Evolutionary conservation across 176 grass and related monocot genomes (phyloP).

Genomic region (Thalia dealbata): DNA sequence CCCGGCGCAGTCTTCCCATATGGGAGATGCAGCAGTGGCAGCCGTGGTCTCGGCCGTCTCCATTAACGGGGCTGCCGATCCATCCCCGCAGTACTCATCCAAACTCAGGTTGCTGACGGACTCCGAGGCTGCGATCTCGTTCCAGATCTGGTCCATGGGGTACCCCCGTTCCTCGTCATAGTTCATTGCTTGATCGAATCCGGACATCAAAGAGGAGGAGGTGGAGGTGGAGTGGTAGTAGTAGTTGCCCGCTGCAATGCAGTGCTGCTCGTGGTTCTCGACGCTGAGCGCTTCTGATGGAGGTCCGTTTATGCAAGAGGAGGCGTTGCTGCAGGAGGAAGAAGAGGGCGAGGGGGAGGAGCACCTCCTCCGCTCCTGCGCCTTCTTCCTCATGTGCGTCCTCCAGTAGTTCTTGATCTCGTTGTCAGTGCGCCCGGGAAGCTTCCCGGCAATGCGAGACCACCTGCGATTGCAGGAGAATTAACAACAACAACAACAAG

Average conservation of each 20-base stretch:
- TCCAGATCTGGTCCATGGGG: conserved; percentile 76
- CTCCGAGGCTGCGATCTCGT: conserved; percentile 52
- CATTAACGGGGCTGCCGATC: neutral
- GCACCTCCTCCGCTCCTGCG: conserved; percentile 36
- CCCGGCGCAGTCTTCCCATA: conserved; percentile 56
- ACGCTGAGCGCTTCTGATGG: neutral
- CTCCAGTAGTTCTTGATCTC: conserved; percentile 99
- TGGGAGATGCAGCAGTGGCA: conserved; percentile 45
- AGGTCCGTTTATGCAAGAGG: conserved; percentile 12
- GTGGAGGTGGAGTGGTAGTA: no score
- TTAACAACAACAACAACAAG: conserved; percentile 2
- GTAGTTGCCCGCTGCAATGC: neutral
- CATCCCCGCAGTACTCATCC: conserved; percentile 24
- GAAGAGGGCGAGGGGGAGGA: conserved; percentile 17
- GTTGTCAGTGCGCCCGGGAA: conserved; percentile 93
- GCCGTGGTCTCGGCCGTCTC: no score
- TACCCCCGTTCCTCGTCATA: conserved; percentile 16
- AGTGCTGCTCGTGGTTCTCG: neutral
- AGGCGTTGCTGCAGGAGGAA: conserved; percentile 10
- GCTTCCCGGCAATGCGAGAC: conserved; percentile 81
- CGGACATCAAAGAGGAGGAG: conserved; percentile 3
- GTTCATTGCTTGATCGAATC: neutral
- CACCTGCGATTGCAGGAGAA: no score
- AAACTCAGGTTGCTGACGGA: conserved; percentile 26
- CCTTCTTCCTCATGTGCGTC: conserved; percentile 77